Evolutionary conservation across 768 basidiomycete species (phyloP), one percentile per base, ranked within the genome.

Genomic region (Collybiopsis confluens): DNA sequence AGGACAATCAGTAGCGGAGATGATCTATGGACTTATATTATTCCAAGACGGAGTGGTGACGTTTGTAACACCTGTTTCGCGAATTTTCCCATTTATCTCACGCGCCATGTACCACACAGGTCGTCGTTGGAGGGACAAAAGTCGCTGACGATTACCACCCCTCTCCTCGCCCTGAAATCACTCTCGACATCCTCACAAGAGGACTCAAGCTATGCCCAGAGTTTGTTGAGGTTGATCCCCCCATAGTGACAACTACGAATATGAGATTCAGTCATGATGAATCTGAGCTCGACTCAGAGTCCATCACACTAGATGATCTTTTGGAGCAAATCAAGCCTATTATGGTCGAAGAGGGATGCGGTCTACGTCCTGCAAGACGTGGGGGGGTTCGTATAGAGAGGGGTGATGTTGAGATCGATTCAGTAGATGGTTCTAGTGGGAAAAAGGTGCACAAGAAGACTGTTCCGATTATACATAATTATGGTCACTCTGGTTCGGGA

Each of bases 101-200:
- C 24, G 4, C 2, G 13, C 13, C 0, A 20, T 30, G 2, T 27
- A 26, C 4, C 45, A 18, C n/a, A 37, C 21, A 56, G 56, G 73
- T 74, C 30, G 70, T 85, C 50, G 63, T 83, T 13, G 86, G 86
- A 10, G 86, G 86, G 0, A 83, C 78, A 4, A 82, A 74, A 65
- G 66, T 79, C 4, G 56, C 62, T 49, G 72, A 71, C 57, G 72
- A 75, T 57, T 81, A 78, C 56, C 55, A 58, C 45, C 62, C 62
- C 3, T 50, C 52, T 13, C 56, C 60, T 1, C 60, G 62, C 21
- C 46, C 55, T 5, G 60, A 61, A 24, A 61, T 52, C 1, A 61
- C 55, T 27, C 27, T 41, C 3, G 60, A 55, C 2, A 63, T 63
- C 18, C 40, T 63, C 46, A 53, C 58, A 38, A 55, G 57, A 41